Evolutionary conservation across 106 monocot species (phyloP).

Genomic region (Triglochin maritima): DNA sequence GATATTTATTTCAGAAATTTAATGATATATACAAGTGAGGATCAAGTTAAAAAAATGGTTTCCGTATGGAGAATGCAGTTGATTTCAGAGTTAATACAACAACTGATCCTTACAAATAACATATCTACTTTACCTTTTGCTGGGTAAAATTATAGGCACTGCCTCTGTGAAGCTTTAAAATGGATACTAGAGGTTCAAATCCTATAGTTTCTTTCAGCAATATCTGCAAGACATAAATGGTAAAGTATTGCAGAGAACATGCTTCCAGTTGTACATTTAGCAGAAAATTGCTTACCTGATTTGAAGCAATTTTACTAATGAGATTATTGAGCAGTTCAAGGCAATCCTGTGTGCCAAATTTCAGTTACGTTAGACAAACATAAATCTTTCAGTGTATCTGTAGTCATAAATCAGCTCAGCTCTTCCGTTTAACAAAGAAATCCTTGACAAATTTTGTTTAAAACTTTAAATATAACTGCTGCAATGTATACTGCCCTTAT

Average conservation of each 20-base stretch:
- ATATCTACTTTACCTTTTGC: conserved; percentile 58
- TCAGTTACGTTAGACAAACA: background rate
- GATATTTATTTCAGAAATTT: conserved; percentile 13
- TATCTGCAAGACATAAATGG: conserved; percentile 38
- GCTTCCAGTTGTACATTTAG: too few species aligned
- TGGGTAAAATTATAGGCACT: conserved; percentile 98
- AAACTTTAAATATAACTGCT: too few species aligned
- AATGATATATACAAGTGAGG: conserved; percentile 7
- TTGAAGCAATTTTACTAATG: conserved; percentile 73
- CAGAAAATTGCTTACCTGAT: conserved; percentile 53
- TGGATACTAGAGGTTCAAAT: conserved; percentile 76
- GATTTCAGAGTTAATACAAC: background rate
- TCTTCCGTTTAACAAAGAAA: too few species aligned
- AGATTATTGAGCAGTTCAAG: conserved; percentile 94
- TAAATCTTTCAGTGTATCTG: too few species aligned
- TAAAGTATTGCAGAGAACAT: background rate
- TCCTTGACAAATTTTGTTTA: too few species aligned
- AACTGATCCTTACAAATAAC: background rate
- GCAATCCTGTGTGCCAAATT: conserved; percentile 56
- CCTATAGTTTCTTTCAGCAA: conserved; percentile 82
- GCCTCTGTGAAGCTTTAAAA: conserved; percentile 82
- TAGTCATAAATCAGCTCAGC: too few species aligned
- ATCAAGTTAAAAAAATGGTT: background rate
- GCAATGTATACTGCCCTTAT: too few species aligned
- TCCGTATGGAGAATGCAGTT: background rate